phyloP scores from a whole-genome alignment of 257 asterid genomes.

The Solanum piurae region DNA sequence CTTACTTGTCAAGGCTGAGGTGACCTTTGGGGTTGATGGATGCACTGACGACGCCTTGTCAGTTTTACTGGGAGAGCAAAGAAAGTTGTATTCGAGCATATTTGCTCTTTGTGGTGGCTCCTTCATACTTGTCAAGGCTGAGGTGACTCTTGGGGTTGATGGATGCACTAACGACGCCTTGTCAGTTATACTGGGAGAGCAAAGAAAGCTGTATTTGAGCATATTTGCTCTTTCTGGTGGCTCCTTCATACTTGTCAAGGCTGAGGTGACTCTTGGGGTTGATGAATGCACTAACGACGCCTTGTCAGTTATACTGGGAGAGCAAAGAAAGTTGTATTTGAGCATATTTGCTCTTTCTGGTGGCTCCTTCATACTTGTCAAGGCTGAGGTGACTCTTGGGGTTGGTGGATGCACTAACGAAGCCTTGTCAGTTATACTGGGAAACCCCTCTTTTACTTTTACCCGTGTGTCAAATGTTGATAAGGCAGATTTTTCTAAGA shows the following conservation, averaged over 20 bases:
- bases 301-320: constrained; percentile 25
- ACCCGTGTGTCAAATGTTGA: constrained; percentile 34
- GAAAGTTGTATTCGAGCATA: neutral
- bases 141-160: neutral
- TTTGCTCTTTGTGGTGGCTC: neutral
- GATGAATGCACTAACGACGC: constrained; percentile 62
- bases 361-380: no score
- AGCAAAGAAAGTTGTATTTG: no score
- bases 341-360: no score
- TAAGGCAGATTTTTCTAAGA: constrained; percentile 3
- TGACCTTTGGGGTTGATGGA: constrained; percentile 44
- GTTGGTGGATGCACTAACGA: no score
- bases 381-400: no score
- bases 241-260: neutral
- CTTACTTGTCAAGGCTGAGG: constrained; percentile 28
- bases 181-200: neutral
- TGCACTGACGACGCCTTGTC: constrained; percentile 69
- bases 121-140: constrained; percentile 1
- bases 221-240: constrained; percentile 28
- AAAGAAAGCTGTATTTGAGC: neutral
- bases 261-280: constrained; percentile 54
- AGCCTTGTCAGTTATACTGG: constrained; percentile 22
- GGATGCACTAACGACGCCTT: neutral
- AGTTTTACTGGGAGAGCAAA: constrained; percentile 37
- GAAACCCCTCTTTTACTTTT: constrained; percentile 21